Percentiles rank a stretch among this genome's conserved stretches.
These are phyloP conservation scores for Penicillium psychrosexuale DNA, from an alignment of 2,329 filamentous ascomycete species.

Conservation along the genomic window DNA sequence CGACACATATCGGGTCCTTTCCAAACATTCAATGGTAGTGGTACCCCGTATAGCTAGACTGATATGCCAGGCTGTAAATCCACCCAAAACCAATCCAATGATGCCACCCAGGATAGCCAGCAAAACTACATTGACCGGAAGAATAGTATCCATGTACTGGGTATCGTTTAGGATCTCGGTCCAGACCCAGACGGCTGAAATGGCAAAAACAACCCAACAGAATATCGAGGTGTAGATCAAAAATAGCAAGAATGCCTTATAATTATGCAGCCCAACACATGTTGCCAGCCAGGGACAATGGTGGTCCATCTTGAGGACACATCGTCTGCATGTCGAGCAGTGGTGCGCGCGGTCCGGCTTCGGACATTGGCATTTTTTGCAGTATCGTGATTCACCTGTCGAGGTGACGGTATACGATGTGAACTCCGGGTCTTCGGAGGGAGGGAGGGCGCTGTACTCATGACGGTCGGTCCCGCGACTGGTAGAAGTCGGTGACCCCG, in stretches of 20 bases:
- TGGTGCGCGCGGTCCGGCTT: slow-evolving; percentile 97
- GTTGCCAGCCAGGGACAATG: slow-evolving; percentile 98
- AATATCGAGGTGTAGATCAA: slow-evolving; percentile 85
- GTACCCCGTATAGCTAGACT: slow-evolving; percentile 73
- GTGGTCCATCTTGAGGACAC: slow-evolving; percentile 99
- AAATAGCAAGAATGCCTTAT: slow-evolving; percentile 93
- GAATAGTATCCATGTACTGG: slow-evolving; percentile 68
- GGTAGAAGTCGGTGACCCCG: slow-evolving; percentile 61
- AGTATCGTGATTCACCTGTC: slow-evolving; percentile 81
- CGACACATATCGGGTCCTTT: slow-evolving; percentile 91
- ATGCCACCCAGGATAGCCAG: slow-evolving; percentile 84
- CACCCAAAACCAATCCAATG: slow-evolving; percentile 81
- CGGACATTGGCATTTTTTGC: slow-evolving; percentile 92
- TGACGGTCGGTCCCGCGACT: slow-evolving; percentile 31
- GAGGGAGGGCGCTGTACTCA: slow-evolving; percentile 74
- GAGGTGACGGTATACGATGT: slow-evolving; percentile 89
- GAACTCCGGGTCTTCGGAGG: slow-evolving; percentile 60
- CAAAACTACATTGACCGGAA: slow-evolving; percentile 89
- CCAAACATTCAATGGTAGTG: slow-evolving; percentile 93
- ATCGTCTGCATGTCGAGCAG: slow-evolving; percentile 90
- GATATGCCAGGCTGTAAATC: slow-evolving; percentile 91
- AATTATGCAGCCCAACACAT: slow-evolving; percentile 89
- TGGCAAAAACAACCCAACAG: slow-evolving; percentile 75
- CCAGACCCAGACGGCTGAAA: slow-evolving; percentile 79
- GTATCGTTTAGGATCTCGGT: slow-evolving; percentile 70